These are phyloP conservation scores for Zasmidium citrigriseum DNA, from an alignment of 2,329 filamentous ascomycete genomes.

Conservation along the genomic window DNA sequence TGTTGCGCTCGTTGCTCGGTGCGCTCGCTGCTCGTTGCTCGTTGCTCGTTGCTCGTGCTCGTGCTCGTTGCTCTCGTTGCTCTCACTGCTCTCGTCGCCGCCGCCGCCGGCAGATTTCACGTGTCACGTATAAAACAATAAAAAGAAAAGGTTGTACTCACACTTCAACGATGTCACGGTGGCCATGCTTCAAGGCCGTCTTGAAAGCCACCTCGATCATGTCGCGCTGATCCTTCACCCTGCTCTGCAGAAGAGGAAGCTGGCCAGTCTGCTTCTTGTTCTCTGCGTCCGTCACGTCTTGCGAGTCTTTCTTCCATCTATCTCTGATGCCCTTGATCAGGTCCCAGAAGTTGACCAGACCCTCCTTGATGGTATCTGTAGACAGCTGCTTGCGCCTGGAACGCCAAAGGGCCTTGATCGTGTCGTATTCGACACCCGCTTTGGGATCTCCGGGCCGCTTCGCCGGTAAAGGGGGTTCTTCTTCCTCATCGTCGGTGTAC, in stretches of 20 bases:
- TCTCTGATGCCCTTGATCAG: conserved; percentile 61
- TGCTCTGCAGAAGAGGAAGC: conserved; percentile 55
- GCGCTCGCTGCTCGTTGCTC: no score
- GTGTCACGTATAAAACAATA: not conserved
- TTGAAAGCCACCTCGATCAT: conserved; percentile 56
- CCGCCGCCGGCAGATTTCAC: conserved; percentile 2
- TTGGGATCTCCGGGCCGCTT: conserved; percentile 53
- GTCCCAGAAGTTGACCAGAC: conserved; percentile 60
- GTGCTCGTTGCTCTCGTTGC: no score
- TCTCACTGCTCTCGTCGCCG: not conserved
- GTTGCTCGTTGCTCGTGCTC: no score
- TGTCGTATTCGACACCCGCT: conserved; percentile 58
- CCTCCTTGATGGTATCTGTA: conserved; percentile 55
- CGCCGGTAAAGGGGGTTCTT: conserved; percentile 57
- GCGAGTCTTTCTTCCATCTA: conserved; percentile 60
- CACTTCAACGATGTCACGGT: conserved; percentile 48
- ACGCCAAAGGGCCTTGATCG: conserved; percentile 63
- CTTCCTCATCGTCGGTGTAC: conserved; percentile 56
- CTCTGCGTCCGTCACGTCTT: conserved; percentile 59
- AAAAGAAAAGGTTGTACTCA: conserved; percentile 31
- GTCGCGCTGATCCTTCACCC: conserved; percentile 59
- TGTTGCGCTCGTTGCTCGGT: no score
- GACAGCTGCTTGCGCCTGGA: conserved; percentile 53
- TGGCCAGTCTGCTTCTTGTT: conserved; percentile 57
- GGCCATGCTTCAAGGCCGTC: conserved; percentile 47